Evolutionary conservation across 2,329 filamentous ascomycete species (phyloP).

Genomic region (Scedosporium aurantiacum): DNA sequence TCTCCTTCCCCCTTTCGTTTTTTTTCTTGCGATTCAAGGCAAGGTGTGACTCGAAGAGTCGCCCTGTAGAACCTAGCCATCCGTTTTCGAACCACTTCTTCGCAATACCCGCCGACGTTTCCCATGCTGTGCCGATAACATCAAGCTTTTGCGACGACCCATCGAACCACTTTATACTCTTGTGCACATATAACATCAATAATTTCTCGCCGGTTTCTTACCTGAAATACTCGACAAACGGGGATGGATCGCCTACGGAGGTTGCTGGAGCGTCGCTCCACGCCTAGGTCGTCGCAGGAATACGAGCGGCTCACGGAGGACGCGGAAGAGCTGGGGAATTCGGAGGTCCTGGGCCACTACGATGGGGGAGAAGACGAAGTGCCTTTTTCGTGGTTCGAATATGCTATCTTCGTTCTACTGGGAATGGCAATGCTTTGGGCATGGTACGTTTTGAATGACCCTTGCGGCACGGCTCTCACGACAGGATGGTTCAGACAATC

Average conservation of each 20-base stretch:
- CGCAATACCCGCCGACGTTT: neutral
- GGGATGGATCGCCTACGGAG: constrained; percentile 1
- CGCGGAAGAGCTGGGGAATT: constrained; percentile 4
- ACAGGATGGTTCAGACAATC: neutral
- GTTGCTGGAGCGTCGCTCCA: neutral
- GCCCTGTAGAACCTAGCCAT: neutral
- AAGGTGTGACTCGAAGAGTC: neutral
- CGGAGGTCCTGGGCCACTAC: constrained; percentile 6
- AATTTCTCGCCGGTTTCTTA: neutral
- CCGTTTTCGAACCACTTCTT: neutral
- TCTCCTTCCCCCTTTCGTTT: neutral
- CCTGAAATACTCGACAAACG: neutral
- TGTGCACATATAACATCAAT: neutral
- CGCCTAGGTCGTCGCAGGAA: constrained; percentile 1
- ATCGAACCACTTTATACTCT: neutral
- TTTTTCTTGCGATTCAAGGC: neutral
- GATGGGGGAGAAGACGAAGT: constrained; percentile 25
- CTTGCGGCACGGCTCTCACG: neutral
- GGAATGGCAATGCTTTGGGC: constrained; percentile 96
- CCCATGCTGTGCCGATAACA: neutral
- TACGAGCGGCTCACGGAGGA: constrained; percentile 10
- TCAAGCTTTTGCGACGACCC: neutral
- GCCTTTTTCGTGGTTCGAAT: constrained; percentile 77
- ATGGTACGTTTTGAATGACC: constrained; percentile 50
- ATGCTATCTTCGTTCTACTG: constrained; percentile 71